phyloP scores from a whole-genome alignment of 192 early-diverging fungal species.

The Endogone sp. region DNA sequence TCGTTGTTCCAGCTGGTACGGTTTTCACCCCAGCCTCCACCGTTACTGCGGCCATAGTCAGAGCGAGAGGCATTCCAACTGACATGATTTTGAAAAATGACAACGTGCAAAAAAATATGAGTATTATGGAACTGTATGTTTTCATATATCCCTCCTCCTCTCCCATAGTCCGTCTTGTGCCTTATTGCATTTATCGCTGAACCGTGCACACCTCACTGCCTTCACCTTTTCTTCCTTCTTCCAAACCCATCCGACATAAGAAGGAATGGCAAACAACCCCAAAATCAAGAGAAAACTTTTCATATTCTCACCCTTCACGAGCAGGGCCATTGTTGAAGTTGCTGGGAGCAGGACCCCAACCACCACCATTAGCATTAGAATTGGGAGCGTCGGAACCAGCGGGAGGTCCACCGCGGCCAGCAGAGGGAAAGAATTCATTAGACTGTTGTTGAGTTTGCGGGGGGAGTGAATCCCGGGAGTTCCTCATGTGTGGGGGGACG shows the following conservation, averaged over 20 bases:
- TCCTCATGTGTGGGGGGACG: slow-evolving; percentile 68
- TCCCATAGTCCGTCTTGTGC: no score
- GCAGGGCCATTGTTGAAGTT: slow-evolving; percentile 35
- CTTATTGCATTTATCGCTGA: no score
- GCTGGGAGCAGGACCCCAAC: slow-evolving; percentile 4
- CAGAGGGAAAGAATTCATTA: slow-evolving; percentile 21
- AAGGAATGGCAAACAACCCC: no score
- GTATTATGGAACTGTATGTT: no score
- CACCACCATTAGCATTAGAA: slow-evolving; percentile 1
- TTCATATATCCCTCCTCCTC: no score
- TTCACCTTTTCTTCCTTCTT: no score
- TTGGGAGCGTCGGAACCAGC: slow-evolving; percentile 31
- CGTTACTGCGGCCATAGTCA: slow-evolving; percentile 38
- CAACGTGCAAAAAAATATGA: no score
- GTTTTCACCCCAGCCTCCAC: slow-evolving; percentile 37
- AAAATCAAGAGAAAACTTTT: no score
- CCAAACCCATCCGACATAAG: no score
- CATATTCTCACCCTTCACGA: slow-evolving; percentile 36
- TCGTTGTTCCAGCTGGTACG: slow-evolving; percentile 5
- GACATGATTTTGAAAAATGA: neutral
- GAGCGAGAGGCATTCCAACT: slow-evolving; percentile 10
- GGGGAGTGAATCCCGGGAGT: slow-evolving; percentile 12
- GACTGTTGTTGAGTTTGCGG: slow-evolving; percentile 19
- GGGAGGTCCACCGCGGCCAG: slow-evolving; percentile 24
- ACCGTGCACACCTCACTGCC: no score